Conservation (phyloP, 805 yeast genomes). For the Monosporozyma servazzii region DNA sequence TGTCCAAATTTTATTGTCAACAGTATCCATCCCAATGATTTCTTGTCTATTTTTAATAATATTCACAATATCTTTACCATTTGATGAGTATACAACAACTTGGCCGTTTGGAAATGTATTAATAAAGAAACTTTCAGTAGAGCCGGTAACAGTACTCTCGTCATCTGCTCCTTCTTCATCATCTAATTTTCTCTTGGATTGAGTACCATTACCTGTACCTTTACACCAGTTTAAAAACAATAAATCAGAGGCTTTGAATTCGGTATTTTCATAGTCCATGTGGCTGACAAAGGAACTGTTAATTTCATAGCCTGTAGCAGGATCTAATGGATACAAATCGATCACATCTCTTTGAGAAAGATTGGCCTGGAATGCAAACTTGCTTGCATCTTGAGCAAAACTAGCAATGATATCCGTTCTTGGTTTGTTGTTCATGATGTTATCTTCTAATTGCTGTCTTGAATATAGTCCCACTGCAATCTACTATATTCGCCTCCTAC, state of each 20-base stretch:
- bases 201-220: constrained; percentile 2
- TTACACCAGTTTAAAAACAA: constrained; percentile 24
- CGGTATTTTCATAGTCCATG: constrained; percentile 27
- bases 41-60: constrained; percentile 31
- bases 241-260: constrained; percentile 20
- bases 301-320: constrained; percentile 16
- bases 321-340: constrained; percentile 28
- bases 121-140: constrained; percentile 22
- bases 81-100: constrained; percentile 26
- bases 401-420: constrained; percentile 15
- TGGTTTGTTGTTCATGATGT: constrained; percentile 10
- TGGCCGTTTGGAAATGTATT: constrained; percentile 25
- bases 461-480: neutral
- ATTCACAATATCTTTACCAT: constrained; percentile 29
- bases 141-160: neutral
- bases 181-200: constrained; percentile 17
- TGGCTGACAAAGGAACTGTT: constrained; percentile 26
- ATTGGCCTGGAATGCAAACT: constrained; percentile 28
- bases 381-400: constrained; percentile 25
- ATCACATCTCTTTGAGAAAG: constrained; percentile 28
- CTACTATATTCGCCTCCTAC: neutral
- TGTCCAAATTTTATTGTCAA: constrained; percentile 29
- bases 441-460: neutral
- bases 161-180: constrained; percentile 7
- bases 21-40: constrained; percentile 30